Evolutionary conservation across 805 yeast species (phyloP), one percentile per base, ranked within the genome.

Genomic region (Candida railenensis): DNA sequence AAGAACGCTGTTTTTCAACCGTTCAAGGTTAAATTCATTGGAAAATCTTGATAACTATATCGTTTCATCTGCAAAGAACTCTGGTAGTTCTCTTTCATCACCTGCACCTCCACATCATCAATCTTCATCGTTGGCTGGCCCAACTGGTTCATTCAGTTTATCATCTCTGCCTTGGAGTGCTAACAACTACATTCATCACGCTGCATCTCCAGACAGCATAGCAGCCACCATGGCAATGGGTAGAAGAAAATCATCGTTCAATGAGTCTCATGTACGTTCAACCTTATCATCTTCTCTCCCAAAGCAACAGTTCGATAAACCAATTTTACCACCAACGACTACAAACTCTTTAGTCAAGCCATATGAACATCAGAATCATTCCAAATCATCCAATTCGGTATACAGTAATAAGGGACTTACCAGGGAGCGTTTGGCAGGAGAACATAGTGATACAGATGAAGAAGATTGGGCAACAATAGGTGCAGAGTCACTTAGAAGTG

Each of bases 391-490:
- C n/a, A 47, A 49, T 15, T 46, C 47, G 2, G 54, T 51, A 39
- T 30, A 30, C 48, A 41, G 39, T 19, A 19, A 39, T 43, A 32
- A 38, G 20, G 14, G 37, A n/a, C 16, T 34, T 14, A 12, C 44
- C 16, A 20, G 21, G 38, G 16, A 37, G 15, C 22, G 15, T 14
- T 33, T 41, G 37, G 21, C 28, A 5, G 40, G 39, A 20, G 39
- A 34, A 15, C 45, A 34, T 71, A 65, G 83, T 38, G 96, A 89
- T 58, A 92, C 99, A 0, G 99, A 92, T 64, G 98, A 92, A 60
- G 99, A 92, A 65, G 98, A 92, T 65, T 92, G 99, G 99, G 87
- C 83, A 51, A 69, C 89, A 0, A 85, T 91, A 45, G 97, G 97
- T 1, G 90, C 97, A 0, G 84, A 79, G 34, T 71, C 80, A 37